Percentiles rank a stretch among this genome's conserved stretches.
These are phyloP conservation scores for Auricularia auricula-judae DNA, from an alignment of 768 basidiomycete genomes.

Conservation along the genomic window DNA sequence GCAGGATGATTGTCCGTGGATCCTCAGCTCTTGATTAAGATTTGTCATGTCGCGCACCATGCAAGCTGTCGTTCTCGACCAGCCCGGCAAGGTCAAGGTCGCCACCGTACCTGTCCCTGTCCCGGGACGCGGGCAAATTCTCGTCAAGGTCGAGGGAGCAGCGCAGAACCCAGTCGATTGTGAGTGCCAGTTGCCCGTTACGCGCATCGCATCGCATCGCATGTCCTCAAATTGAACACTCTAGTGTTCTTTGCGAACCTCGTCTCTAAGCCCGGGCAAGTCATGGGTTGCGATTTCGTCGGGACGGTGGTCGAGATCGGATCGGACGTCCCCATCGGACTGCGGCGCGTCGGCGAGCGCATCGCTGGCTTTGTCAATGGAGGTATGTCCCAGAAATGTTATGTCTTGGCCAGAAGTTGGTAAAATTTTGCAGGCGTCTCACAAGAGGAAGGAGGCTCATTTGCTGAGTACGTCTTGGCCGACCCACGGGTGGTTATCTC, in stretches of 20 bases:
- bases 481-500: constrained; percentile 13
- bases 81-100: too few species aligned
- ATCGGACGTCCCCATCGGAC: constrained; percentile 7
- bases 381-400: constrained; percentile 6
- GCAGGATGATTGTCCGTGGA: too few species aligned
- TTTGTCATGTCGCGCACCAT: too few species aligned
- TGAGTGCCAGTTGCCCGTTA: too few species aligned
- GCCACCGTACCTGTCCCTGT: not conserved
- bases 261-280: not conserved
- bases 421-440: not conserved
- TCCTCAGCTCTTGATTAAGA: too few species aligned
- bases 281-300: constrained; percentile 17
- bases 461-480: constrained; percentile 18
- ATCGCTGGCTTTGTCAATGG: constrained; percentile 19
- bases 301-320: constrained; percentile 15
- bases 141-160: constrained; percentile 8
- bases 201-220: too few species aligned
- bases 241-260: not conserved
- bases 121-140: constrained; percentile 6
- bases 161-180: too few species aligned
- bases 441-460: constrained; percentile 12
- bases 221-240: too few species aligned
- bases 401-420: not conserved
- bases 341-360: constrained; percentile 15
- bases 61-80: too few species aligned